Evolutionary conservation across 352 stramenopile species (phyloP), one percentile per base, ranked within the genome.

Genomic region (Pythium aquatile): DNA sequence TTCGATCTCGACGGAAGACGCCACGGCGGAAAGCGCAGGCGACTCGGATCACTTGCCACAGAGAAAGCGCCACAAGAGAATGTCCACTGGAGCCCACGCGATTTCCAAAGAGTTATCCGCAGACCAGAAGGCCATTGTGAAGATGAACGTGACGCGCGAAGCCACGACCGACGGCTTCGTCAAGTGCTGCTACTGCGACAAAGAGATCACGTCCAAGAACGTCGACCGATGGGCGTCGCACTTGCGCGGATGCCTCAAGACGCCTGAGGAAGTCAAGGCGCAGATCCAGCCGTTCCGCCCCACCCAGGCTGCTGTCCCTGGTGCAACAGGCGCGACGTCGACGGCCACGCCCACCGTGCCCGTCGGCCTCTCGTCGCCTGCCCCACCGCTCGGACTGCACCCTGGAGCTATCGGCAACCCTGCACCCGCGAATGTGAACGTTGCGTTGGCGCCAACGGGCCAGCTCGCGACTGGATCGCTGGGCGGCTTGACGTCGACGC

Each of bases 131-230:
- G 72, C 75, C 14, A 71, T 91, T 52, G 81, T 87, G 48, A 90
- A 87, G 59, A 85, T 88, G 78, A 80, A 92, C 73, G 78, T 94
- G 46, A 79, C 68, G 40, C 83, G 85, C 57, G 76, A 84, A 58
- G 58, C 69, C 37, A 70, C 67, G 20, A 70, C 76, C 30, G 85
- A 91, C 10, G 83, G 79, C 20, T 44, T 75, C 33, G 75, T 90
- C 68, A 94, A 90, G 72, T 94, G 85, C 70, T 80, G 72, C 69
- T 91, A 89, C 71, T 94, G 85, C 68, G 80, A 88, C 48, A 94
- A 94, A 66, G 85, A 94, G 66, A 94, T 94, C 66, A 75, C 85
- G 52, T 89, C 79, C 44, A 88, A 87, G 63, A 94, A 94, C 63
- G 77, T 94, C 1, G 85, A 94, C 56, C 85, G 85, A 17, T 94